These are phyloP conservation scores for Ceratobasidium sp. DNA, from an alignment of 1,284 basidiomycete genomes.

Conservation along the genomic window DNA sequence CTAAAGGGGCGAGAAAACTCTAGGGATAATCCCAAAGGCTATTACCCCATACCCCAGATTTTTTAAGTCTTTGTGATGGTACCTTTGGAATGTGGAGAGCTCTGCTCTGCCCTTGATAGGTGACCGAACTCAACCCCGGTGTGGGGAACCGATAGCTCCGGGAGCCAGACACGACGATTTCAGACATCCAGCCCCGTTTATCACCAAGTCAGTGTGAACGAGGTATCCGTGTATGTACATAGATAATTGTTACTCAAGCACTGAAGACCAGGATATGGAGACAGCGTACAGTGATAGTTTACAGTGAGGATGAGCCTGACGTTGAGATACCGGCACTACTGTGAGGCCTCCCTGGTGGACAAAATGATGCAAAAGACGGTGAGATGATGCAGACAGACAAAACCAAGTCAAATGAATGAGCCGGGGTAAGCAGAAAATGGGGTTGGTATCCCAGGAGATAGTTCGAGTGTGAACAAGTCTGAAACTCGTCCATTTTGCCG, in stretches of 20 bases:
- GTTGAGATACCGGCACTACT: slow-evolving; percentile 21
- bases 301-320: slow-evolving; percentile 41
- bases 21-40: slow-evolving; percentile 30
- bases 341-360: slow-evolving; percentile 22
- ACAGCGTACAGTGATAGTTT: slow-evolving; percentile 43
- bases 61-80: slow-evolving; percentile 24
- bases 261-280: slow-evolving; percentile 27
- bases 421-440: slow-evolving; percentile 34
- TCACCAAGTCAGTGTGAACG: neutral
- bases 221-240: slow-evolving; percentile 18
- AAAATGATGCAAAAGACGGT: slow-evolving; percentile 18
- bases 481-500: slow-evolving; percentile 43
- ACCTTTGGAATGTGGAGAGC: slow-evolving; percentile 21
- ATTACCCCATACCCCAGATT: slow-evolving; percentile 43
- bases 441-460: slow-evolving; percentile 38
- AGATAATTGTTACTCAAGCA: slow-evolving; percentile 36
- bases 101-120: slow-evolving; percentile 27
- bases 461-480: slow-evolving; percentile 5
- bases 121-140: slow-evolving; percentile 36
- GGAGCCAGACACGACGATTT: slow-evolving; percentile 6
- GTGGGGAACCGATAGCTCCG: slow-evolving; percentile 45
- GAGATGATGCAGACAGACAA: slow-evolving; percentile 10
- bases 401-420: slow-evolving; percentile 29
- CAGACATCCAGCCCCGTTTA: slow-evolving; percentile 8
- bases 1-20: slow-evolving; percentile 51